A percentile compares a stretch with the other conserved stretches of the same genome.
These are phyloP conservation scores for Piromyces finnis DNA, from an alignment of 192 early-diverging fungal genomes.

Conservation along the genomic window DNA sequence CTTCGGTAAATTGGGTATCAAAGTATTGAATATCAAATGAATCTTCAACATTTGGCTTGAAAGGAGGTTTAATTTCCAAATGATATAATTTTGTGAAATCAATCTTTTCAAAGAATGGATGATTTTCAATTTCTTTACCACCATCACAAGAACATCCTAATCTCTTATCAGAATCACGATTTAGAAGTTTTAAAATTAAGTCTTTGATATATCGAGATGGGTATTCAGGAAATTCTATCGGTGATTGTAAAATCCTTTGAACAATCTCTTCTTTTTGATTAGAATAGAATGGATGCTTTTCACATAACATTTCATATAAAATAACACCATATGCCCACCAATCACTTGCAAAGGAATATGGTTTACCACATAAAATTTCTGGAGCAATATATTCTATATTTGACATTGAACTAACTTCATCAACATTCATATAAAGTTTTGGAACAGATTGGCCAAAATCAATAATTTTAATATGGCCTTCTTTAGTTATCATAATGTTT, in stretches of 20 bases:
- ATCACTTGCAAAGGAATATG: slow-evolving; percentile 20
- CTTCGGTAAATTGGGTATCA: slow-evolving; percentile 17
- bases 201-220: slow-evolving; percentile 7
- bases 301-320: slow-evolving; percentile 30
- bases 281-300: slow-evolving; percentile 27
- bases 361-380: slow-evolving; percentile 22
- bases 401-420: neutral
- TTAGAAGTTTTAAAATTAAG: slow-evolving; percentile 11
- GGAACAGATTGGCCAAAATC: slow-evolving; percentile 24
- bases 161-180: slow-evolving; percentile 11
- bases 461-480: slow-evolving; percentile 29
- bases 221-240: slow-evolving; percentile 14
- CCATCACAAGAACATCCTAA: slow-evolving; percentile 6
- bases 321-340: slow-evolving; percentile 39
- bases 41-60: slow-evolving; percentile 20
- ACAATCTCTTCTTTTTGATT: slow-evolving; percentile 17
- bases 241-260: slow-evolving; percentile 15
- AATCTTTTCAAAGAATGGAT: slow-evolving; percentile 18
- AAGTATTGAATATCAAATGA: slow-evolving; percentile 20
- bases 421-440: neutral
- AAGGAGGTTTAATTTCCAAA: slow-evolving; percentile 22
- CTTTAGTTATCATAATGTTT: slow-evolving; percentile 25
- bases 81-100: slow-evolving; percentile 20
- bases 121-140: slow-evolving; percentile 13
- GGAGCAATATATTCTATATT: slow-evolving; percentile 11